Base-by-base conservation (phyloP, 176 grass and related monocot genomes). In the bread wheat (Triticum aestivum) region DNA sequence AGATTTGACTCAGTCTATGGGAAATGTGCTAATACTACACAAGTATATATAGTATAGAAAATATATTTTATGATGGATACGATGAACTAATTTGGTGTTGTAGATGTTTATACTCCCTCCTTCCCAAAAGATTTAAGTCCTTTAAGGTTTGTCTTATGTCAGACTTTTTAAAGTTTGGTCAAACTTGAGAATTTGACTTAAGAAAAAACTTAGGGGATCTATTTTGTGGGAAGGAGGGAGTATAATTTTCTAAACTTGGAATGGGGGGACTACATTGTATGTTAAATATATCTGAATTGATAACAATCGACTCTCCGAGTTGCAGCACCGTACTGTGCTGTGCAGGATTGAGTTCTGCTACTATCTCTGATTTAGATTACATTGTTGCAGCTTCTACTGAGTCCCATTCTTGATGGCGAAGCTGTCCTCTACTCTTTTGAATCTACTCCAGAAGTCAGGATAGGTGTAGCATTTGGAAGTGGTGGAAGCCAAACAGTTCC, bases 381-480 rank as follows among this genome's bases (percentile, higher is more conserved):
- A 83, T 82, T 49, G 34, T 84, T 92, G 84, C 87, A 98, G 97
- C 92, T 98, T 51, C 87, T 91, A 51, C 79, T 98, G 66, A 90
- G 47, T 91, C 97, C 97, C 64, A 96, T 98, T 84, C 97, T 98
- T 92, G 97, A 98, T 88, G 94, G 97, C 38, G 92, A 96, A 94
- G 94, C 97, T 82, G 71, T 98, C 64, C 92, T 98, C 20, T 98
- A 98, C 88, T 96, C 97, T 68, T 98, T 98, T 86, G 94, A 94
- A 73, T 92, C 97, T 64, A 86, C 92, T 65, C 97, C 97, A 34
- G 93, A 98, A 80, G 79, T 98, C 83, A 92, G 87, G 87, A 92
- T 96, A 80, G 94, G 92, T 65, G 97, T 98, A 84, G 94, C 94
- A 85, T 96, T 98, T 83, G 97, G 97, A 91, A 95, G 93, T 63